These are phyloP conservation scores for Volvariella volvacea DNA, from an alignment of 1,284 basidiomycete genomes.

Conservation along the genomic window DNA sequence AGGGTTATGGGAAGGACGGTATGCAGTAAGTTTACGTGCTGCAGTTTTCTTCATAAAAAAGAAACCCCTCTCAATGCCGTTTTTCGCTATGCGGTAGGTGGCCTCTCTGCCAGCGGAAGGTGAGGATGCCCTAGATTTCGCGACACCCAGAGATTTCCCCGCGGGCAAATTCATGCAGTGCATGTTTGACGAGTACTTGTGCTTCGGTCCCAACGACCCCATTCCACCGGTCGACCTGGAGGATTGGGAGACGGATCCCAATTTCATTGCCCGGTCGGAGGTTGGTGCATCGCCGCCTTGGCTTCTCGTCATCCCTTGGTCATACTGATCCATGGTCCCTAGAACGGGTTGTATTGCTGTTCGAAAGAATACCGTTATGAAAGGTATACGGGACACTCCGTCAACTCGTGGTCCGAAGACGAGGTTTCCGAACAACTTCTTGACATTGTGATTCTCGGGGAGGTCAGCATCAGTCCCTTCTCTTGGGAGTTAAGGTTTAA, in stretches of 20 bases:
- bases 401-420: constrained; percentile 1
- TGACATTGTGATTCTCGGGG: constrained; percentile 31
- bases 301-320: not conserved
- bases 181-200: constrained; percentile 29
- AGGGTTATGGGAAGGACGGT: constrained; percentile 52
- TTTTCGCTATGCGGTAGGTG: too few relatives aligned
- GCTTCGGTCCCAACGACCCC: constrained; percentile 20
- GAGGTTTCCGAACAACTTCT: constrained; percentile 16
- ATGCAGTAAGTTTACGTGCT: constrained; percentile 33
- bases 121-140: too few relatives aligned
- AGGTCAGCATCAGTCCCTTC: constrained; percentile 21
- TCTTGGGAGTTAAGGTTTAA: constrained; percentile 3
- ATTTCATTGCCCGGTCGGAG: constrained; percentile 12
- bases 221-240: constrained; percentile 13
- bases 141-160: too few relatives aligned
- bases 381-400: constrained; percentile 5
- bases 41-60: constrained; percentile 4
- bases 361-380: constrained; percentile 20
- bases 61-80: too few relatives aligned
- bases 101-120: not conserved
- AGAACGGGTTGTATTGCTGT: constrained; percentile 12
- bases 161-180: constrained; percentile 34
- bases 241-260: constrained; percentile 8
- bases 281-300: constrained; percentile 10
- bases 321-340: constrained; percentile 1